Conservation (phyloP, 1,139 yeast genomes). For the Debaryomyces nepalensis region DNA sequence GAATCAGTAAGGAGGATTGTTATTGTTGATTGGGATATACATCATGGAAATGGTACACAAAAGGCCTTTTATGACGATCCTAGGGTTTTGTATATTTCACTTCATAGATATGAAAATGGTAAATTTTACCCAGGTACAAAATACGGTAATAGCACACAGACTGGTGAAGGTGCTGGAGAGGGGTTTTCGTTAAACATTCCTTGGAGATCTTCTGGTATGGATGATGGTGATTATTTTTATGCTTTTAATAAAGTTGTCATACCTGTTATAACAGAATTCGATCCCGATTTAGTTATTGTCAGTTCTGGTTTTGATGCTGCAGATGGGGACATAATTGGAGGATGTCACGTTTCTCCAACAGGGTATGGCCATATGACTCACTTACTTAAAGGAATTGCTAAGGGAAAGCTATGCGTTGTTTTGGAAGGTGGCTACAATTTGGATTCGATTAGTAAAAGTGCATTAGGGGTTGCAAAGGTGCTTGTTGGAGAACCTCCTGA, state of each 20-base stretch:
- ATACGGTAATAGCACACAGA: conserved; percentile 75
- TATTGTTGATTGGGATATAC: conserved; percentile 96
- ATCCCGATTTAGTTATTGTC: conserved; percentile 90
- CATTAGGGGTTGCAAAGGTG: conserved; percentile 89
- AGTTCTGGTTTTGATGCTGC: conserved; percentile 99
- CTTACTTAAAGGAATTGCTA: conserved; percentile 82
- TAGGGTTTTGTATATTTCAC: conserved; percentile 83
- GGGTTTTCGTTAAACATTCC: conserved; percentile 92
- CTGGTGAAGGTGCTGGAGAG: conserved; percentile 84
- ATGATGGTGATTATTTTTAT: conserved; percentile 93
- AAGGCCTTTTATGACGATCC: conserved; percentile 89
- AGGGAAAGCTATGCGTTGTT: conserved; percentile 86
- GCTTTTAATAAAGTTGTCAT: conserved; percentile 88
- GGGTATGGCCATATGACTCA: conserved; percentile 98
- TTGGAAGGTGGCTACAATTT: conserved; percentile 97
- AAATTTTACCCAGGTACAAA: conserved; percentile 92
- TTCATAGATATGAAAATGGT: conserved; percentile 92
- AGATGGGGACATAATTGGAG: conserved; percentile 97
- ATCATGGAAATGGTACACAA: conserved; percentile 98
- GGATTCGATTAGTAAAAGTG: conserved; percentile 88
- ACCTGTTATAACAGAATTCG: conserved; percentile 88
- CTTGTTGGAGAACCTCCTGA: conserved; percentile 96
- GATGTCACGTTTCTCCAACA: conserved; percentile 92
- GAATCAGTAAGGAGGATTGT: conserved; percentile 85
- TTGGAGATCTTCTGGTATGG: conserved; percentile 92